Evolutionary conservation across 2,329 filamentous ascomycete genomes (phyloP).

Genomic region (Pestalotiopsis sp.): DNA sequence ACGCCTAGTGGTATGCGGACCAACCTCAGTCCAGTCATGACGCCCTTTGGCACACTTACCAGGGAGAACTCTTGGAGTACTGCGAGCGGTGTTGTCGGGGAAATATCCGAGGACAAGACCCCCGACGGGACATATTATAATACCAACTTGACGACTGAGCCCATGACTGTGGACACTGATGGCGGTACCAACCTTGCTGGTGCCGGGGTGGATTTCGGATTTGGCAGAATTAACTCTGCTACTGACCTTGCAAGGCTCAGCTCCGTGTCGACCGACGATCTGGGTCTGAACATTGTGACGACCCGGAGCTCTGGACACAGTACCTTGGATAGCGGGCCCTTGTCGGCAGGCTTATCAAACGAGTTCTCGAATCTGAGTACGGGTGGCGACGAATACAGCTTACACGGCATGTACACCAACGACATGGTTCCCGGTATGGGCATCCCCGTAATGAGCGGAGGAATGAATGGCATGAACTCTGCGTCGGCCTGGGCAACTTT

Average conservation of each 20-base stretch:
- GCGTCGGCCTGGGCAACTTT: background rate
- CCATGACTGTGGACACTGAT: background rate
- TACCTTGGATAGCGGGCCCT: conserved; percentile 1
- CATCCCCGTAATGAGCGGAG: background rate
- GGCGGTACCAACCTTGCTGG: background rate
- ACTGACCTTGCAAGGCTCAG: background rate
- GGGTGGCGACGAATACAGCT: conserved; percentile 2
- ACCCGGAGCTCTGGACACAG: conserved; percentile 5
- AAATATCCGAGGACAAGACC: background rate
- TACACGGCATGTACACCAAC: background rate
- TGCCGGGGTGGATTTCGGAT: background rate
- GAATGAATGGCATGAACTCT: background rate
- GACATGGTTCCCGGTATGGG: background rate
- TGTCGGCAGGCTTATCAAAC: conserved; percentile 6
- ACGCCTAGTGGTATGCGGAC: conserved; percentile 38
- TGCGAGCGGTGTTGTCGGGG: background rate
- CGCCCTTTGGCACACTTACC: background rate
- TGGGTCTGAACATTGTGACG: conserved; percentile 3
- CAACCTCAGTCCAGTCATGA: conserved; percentile 30
- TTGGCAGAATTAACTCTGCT: background rate
- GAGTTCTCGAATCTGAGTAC: conserved; percentile 10
- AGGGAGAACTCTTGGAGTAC: background rate
- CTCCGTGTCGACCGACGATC: background rate
- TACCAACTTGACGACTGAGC: background rate
- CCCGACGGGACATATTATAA: background rate